A percentile compares a stretch with the other conserved stretches of the same genome.
These are phyloP conservation scores for Zymoseptoria passerinii DNA, from an alignment of 2,329 filamentous ascomycete genomes.

Conservation along the genomic window DNA sequence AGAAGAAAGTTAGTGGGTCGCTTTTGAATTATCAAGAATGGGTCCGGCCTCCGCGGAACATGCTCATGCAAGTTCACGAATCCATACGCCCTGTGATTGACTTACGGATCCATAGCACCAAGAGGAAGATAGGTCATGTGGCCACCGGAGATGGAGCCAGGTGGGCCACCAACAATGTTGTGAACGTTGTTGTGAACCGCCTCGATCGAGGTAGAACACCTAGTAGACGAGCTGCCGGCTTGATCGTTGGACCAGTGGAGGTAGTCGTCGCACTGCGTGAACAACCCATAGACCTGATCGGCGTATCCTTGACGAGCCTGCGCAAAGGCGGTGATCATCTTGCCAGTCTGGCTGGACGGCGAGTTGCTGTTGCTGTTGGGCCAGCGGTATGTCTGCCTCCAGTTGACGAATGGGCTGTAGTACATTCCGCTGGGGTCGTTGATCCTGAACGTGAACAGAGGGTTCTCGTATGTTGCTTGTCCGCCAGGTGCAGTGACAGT, in stretches of 20 bases:
- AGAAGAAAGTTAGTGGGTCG: no score
- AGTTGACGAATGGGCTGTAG: conserved; percentile 18
- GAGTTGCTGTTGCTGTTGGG: conserved; percentile 16
- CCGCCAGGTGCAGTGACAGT: conserved; percentile 19
- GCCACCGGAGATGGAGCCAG: conserved; percentile 12
- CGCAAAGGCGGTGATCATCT: conserved; percentile 11
- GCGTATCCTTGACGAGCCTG: conserved; percentile 15
- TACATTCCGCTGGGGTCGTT: conserved; percentile 9
- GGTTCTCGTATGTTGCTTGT: conserved; percentile 18
- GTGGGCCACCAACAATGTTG: conserved; percentile 17
- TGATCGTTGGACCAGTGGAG: conserved; percentile 21
- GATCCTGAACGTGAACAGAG: conserved; percentile 25
- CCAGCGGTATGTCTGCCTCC: conserved; percentile 19
- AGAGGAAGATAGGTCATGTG: conserved; percentile 28
- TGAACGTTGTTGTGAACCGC: conserved; percentile 24
- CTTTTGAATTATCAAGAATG: conserved; percentile 1
- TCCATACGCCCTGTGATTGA: no score
- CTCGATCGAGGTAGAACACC: conserved; percentile 21
- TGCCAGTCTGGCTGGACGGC: conserved; percentile 11
- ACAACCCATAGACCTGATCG: conserved; percentile 22
- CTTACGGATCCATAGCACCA: conserved; percentile 25
- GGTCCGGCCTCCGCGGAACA: no score
- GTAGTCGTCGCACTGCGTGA: conserved; percentile 20
- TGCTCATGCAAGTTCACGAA: no score
- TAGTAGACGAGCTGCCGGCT: conserved; percentile 9